Conservation (phyloP, 1,284 basidiomycete species). For the Rhodotorula sp. region DNA sequence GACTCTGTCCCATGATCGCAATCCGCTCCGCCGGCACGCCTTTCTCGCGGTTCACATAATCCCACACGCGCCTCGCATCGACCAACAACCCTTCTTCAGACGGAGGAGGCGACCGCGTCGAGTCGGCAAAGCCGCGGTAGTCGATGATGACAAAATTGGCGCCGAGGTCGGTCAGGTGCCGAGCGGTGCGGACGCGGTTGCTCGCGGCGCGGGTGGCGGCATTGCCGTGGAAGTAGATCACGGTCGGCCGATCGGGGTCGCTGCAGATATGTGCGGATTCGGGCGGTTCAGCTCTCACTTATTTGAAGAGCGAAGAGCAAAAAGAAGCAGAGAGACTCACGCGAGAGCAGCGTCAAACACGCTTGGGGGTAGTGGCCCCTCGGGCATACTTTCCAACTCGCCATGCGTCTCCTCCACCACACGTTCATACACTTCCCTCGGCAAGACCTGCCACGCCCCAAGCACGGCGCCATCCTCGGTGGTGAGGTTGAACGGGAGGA, state of each 20-base stretch:
- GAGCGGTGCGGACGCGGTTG: constrained; percentile 57
- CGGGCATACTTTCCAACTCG: neutral
- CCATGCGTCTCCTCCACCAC: neutral
- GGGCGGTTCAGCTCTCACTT: neutral
- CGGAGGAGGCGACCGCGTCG: constrained; percentile 62
- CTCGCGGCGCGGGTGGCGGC: constrained; percentile 69
- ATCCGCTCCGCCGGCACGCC: constrained; percentile 59
- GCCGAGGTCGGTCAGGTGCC: constrained; percentile 27
- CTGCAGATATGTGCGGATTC: neutral
- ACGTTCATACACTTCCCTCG: constrained; percentile 61
- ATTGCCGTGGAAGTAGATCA: constrained; percentile 89
- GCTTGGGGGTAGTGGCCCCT: constrained; percentile 34
- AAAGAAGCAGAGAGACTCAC: constrained; percentile 12
- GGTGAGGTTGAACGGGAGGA: constrained; percentile 65
- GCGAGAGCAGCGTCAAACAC: constrained; percentile 56
- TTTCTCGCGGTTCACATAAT: constrained; percentile 61
- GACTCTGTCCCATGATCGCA: constrained; percentile 72
- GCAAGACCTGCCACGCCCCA: constrained; percentile 86
- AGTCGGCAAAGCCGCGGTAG: constrained; percentile 76
- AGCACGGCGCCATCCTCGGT: constrained; percentile 74
- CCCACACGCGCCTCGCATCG: constrained; percentile 77
- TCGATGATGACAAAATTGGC: constrained; percentile 38
- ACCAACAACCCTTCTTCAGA: constrained; percentile 68
- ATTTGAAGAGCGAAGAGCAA: neutral
- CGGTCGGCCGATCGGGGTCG: constrained; percentile 60